A percentile compares a stretch with the other conserved stretches of the same genome.
These are phyloP conservation scores for Yamadazyma paraphyllophila DNA, from an alignment of 805 yeast species.

Conservation along the genomic window DNA sequence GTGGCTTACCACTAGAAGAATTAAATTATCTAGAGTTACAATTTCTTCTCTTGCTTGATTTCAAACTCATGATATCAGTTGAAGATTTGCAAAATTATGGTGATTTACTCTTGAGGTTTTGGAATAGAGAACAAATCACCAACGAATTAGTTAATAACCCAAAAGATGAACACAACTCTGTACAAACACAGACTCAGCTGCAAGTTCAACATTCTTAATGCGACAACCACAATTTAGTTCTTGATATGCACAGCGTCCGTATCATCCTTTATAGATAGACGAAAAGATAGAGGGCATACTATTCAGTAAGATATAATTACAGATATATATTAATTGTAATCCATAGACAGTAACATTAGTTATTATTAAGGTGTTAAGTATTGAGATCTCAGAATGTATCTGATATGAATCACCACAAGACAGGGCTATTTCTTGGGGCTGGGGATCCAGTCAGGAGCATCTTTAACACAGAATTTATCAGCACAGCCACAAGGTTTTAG, in stretches of 20 bases:
- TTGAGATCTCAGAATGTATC: too few relatives aligned
- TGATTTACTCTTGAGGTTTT: slow-evolving; percentile 77
- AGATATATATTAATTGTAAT: too few relatives aligned
- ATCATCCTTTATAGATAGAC: too few relatives aligned
- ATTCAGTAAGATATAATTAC: too few relatives aligned
- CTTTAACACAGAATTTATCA: slow-evolving; percentile 37
- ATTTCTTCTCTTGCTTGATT: slow-evolving; percentile 79
- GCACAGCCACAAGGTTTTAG: slow-evolving; percentile 42
- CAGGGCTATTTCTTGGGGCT: slow-evolving; percentile 16
- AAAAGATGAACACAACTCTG: background rate
- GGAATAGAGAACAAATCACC: slow-evolving; percentile 67
- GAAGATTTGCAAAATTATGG: slow-evolving; percentile 92
- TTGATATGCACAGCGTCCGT: background rate
- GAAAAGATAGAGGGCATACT: too few relatives aligned
- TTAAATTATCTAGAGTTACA: slow-evolving; percentile 90
- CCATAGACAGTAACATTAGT: background rate
- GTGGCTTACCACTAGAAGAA: slow-evolving; percentile 92
- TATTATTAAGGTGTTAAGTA: background rate
- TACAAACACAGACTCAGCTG: background rate
- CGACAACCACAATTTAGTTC: background rate
- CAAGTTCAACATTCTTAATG: background rate
- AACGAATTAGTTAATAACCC: slow-evolving; percentile 27
- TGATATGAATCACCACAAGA: too few relatives aligned
- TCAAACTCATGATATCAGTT: slow-evolving; percentile 79
- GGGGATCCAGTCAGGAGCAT: slow-evolving; percentile 42